Evolutionary conservation across 1,139 yeast species (phyloP).

Genomic region (Blastobotrys ciferrii): DNA sequence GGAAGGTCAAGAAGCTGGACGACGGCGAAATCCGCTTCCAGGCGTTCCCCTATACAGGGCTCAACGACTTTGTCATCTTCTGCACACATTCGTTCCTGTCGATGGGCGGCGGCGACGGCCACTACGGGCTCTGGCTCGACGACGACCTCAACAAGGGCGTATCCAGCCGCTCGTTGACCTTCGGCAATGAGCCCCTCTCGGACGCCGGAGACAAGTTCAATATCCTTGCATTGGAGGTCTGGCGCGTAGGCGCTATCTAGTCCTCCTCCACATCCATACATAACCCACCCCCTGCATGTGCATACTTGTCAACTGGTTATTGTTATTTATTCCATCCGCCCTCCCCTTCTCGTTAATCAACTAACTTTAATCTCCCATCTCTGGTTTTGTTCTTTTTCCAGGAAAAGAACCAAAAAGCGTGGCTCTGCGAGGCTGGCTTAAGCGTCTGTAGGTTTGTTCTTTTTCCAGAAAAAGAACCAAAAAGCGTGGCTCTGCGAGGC

Average conservation of each 20-base stretch:
- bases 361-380: no score
- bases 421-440: no score
- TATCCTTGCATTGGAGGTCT: conserved; percentile 76
- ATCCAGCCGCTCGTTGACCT: conserved; percentile 74
- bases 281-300: no score
- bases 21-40: conserved; percentile 47
- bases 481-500: no score
- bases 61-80: conserved; percentile 81
- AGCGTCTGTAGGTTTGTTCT: no score
- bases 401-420: no score
- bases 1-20: conserved; percentile 49
- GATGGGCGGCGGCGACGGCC: conserved; percentile 91
- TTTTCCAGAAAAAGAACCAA: no score
- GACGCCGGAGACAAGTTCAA: conserved; percentile 61
- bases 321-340: no score
- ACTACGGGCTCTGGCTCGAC: conserved; percentile 89
- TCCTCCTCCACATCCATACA: no score
- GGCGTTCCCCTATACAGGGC: conserved; percentile 86
- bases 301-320: no score
- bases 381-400: no score
- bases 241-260: conserved; percentile 46
- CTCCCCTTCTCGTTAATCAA: no score
- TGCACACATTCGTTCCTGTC: conserved; percentile 78
- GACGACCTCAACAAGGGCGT: conserved; percentile 73
- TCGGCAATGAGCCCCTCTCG: conserved; percentile 82